Evolutionary conservation across 371 early-diverging fungal genomes (phyloP).

Genomic region (Rhizopus arrhizus): DNA sequence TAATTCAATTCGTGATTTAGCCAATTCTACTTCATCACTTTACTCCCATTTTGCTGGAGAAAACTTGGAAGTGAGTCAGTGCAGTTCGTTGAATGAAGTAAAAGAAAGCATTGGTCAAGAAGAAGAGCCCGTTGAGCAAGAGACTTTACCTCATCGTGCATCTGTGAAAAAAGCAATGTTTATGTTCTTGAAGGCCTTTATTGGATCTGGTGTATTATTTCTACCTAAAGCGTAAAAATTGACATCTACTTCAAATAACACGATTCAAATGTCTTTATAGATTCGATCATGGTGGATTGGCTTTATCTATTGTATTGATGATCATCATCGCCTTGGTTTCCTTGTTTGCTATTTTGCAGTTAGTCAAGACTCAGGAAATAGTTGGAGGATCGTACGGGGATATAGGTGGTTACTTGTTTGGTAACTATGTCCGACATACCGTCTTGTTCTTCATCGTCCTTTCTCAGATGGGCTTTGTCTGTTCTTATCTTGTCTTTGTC

Average conservation of each 20-base stretch:
- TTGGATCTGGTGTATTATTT: conserved; percentile 73
- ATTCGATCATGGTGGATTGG: conserved; percentile 42
- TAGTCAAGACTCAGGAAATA: conserved; percentile 37
- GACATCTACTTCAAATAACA: background rate
- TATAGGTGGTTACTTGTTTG: conserved; percentile 71
- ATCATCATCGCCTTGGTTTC: conserved; percentile 34
- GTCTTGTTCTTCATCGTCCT: conserved; percentile 67
- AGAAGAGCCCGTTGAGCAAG: background rate
- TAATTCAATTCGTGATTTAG: background rate
- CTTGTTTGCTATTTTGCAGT: conserved; percentile 30
- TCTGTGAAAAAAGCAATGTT: conserved; percentile 65
- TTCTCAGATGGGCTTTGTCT: conserved; percentile 66
- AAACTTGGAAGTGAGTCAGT: background rate
- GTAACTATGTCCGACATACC: conserved; percentile 53
- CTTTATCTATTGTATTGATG: conserved; percentile 35
- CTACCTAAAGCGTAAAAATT: conserved; percentile 64
- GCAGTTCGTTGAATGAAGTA: background rate
- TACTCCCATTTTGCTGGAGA: conserved; percentile 36
- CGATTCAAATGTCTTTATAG: conserved; percentile 7
- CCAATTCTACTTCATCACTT: conserved; percentile 17
- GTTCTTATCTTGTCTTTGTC: conserved; percentile 52
- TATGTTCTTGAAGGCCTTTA: conserved; percentile 77
- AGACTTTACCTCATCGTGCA: background rate
- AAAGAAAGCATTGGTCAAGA: too few relatives aligned
- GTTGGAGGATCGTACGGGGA: conserved; percentile 80